These are phyloP conservation scores for Incumbomyces delicatus DNA, from an alignment of 2,329 filamentous ascomycete species.

Conservation along the genomic window DNA sequence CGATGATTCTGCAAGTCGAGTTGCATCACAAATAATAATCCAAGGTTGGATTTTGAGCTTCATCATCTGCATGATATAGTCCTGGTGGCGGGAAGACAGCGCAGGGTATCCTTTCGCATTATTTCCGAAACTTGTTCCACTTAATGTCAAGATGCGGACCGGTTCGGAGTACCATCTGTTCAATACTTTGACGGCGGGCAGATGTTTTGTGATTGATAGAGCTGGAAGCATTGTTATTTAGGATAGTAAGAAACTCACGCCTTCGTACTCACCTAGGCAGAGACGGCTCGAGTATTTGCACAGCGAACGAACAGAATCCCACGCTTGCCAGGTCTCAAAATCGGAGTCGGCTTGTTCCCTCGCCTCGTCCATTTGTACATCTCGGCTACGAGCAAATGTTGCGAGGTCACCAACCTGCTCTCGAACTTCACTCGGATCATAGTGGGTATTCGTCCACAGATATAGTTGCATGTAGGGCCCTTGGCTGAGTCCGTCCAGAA, in stretches of 20 bases:
- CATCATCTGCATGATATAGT: slow-evolving; percentile 47
- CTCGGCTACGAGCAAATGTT: slow-evolving; percentile 34
- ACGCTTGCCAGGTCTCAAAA: slow-evolving; percentile 83
- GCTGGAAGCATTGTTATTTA: slow-evolving; percentile 29
- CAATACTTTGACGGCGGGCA: slow-evolving; percentile 48
- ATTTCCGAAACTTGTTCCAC: slow-evolving; percentile 44
- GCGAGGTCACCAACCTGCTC: slow-evolving; percentile 36
- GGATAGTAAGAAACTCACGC: slow-evolving; percentile 5
- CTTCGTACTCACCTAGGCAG: slow-evolving; percentile 63
- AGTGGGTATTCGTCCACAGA: slow-evolving; percentile 72
- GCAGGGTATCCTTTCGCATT: slow-evolving; percentile 52
- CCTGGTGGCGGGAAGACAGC: slow-evolving; percentile 48
- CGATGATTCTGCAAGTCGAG: slow-evolving; percentile 15
- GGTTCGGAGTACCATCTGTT: slow-evolving; percentile 56
- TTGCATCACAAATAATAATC: slow-evolving; percentile 46
- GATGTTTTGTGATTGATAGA: slow-evolving; percentile 47
- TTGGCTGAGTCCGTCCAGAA: slow-evolving; percentile 67
- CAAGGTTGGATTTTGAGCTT: slow-evolving; percentile 49
- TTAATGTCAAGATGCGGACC: slow-evolving; percentile 46
- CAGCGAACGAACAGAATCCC: slow-evolving; percentile 75
- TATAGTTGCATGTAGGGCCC: slow-evolving; percentile 70
- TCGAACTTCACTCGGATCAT: slow-evolving; percentile 40
- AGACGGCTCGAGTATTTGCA: slow-evolving; percentile 79
- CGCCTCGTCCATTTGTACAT: slow-evolving; percentile 23
- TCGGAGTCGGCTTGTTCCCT: slow-evolving; percentile 49